Base-by-base conservation (phyloP, 2,329 filamentous ascomycete genomes). In the Diplodia scrobiculata region DNA sequence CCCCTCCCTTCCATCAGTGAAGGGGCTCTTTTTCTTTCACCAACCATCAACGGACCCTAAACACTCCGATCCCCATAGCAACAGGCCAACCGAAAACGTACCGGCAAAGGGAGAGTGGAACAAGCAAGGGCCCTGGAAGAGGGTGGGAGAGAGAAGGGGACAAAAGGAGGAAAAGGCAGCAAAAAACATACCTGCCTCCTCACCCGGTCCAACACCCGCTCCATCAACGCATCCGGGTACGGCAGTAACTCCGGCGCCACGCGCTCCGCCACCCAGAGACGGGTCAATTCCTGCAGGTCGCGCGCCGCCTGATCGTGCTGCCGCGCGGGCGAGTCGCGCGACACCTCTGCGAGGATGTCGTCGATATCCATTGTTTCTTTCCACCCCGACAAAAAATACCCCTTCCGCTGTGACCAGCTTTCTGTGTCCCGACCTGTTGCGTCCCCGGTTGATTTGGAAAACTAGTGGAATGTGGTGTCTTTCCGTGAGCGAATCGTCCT, bases 251-350 rank as follows among this genome's bases (percentile, higher is more conserved):
- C 93, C 2, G 94, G 92, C 52, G 92, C 89, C 66, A 90, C 91
- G 71, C 95, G 87, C 78, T 99, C 96, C 51, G 94, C 91, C 52
- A 97, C 87, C 94, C 94, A 99, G 72, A 89, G 90, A 73, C 94
- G 89, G 71, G 94, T 97, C 71, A 99, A 82, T 63, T 91, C 87
- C 77, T 97, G 92, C 71, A 98, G 84, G 79, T 98, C 94, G 73
- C 87, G 84, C 50, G 84, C 88, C 71, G 87, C 85, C 62, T 80
- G 79, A 27, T 54, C 63, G 36, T 47, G 38, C 41, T 55, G 36
- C 2, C 87, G 85, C 41, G 81, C 69, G 2, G 72, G 70, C 0
- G 74, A 73, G n/a, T 76, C 75, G 59, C 75, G 75, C 11, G 79
- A 75, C 36, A 84, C 80, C 47, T 82, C 80, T 68, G 81, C 81